Percentiles rank a stretch among this genome's conserved stretches.
Evolutionary conservation across 2,329 filamentous ascomycete species (phyloP).

Genomic region (Annulohypoxylon truncatum): DNA sequence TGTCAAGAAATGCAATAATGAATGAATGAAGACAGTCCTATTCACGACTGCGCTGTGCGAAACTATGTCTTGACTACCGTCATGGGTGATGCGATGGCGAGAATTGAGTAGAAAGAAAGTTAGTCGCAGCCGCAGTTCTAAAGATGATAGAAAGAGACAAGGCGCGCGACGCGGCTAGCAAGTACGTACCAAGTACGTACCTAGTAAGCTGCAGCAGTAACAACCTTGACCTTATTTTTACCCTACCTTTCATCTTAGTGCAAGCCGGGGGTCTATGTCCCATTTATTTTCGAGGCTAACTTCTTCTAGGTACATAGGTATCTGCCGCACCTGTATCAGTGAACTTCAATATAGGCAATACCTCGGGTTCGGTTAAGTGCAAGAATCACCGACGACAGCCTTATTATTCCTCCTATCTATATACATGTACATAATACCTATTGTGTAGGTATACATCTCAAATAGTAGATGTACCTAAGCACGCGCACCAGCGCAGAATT

Average conservation of each 20-base stretch:
- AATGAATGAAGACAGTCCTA: conserved; percentile 18
- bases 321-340: no score
- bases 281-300: conserved; percentile 6
- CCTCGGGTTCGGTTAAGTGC: no score
- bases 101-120: conserved; percentile 13
- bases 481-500: no score
- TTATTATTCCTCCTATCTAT: no score
- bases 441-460: no score
- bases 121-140: conserved; percentile 24
- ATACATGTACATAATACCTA: no score
- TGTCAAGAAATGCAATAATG: conserved; percentile 36
- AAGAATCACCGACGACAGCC: no score
- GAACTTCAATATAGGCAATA: no score
- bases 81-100: conserved; percentile 23
- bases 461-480: no score
- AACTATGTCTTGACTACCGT: conserved; percentile 11
- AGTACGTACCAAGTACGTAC: not conserved
- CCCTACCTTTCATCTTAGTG: not conserved
- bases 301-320: no score
- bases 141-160: conserved; percentile 23
- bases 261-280: not conserved
- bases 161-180: conserved; percentile 23
- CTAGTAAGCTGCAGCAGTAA: not conserved
- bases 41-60: conserved; percentile 11
- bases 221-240: conserved; percentile 18